These are phyloP conservation scores for Trametopsis cervina DNA, from an alignment of 768 basidiomycete species.

Conservation along the genomic window DNA sequence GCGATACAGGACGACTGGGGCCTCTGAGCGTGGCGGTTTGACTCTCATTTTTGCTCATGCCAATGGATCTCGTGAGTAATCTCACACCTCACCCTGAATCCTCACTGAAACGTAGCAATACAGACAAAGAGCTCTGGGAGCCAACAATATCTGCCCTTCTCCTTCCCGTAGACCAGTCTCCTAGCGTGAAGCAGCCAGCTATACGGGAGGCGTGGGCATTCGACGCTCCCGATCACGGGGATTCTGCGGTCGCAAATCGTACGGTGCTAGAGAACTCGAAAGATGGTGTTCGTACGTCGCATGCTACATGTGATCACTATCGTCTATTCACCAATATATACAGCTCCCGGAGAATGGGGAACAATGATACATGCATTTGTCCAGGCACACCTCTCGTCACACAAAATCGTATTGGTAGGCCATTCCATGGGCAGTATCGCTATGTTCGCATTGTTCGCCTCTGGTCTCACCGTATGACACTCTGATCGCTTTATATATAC, in stretches of 20 bases:
- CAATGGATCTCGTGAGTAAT: neutral
- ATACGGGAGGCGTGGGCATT: constrained; percentile 1
- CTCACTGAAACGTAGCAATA: neutral
- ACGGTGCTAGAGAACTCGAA: neutral
- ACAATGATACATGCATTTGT: neutral
- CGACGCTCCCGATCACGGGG: neutral
- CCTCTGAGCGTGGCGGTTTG: neutral
- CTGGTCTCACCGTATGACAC: neutral
- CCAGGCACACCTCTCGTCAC: neutral
- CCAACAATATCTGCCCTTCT: neutral
- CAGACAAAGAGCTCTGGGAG: neutral
- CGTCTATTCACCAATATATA: neutral
- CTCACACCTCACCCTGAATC: neutral
- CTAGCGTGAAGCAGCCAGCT: neutral
- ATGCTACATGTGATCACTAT: too few relatives aligned
- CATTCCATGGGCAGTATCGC: neutral
- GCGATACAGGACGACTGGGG: neutral
- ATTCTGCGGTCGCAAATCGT: neutral
- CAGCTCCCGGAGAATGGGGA: neutral
- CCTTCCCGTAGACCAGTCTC: neutral
- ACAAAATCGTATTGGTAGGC: neutral
- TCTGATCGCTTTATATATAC: neutral
- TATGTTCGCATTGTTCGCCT: neutral
- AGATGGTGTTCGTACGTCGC: neutral
- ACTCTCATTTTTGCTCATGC: neutral